Base-by-base conservation (phyloP, 495 filamentous ascomycete genomes). In the Thozetella sp. region DNA sequence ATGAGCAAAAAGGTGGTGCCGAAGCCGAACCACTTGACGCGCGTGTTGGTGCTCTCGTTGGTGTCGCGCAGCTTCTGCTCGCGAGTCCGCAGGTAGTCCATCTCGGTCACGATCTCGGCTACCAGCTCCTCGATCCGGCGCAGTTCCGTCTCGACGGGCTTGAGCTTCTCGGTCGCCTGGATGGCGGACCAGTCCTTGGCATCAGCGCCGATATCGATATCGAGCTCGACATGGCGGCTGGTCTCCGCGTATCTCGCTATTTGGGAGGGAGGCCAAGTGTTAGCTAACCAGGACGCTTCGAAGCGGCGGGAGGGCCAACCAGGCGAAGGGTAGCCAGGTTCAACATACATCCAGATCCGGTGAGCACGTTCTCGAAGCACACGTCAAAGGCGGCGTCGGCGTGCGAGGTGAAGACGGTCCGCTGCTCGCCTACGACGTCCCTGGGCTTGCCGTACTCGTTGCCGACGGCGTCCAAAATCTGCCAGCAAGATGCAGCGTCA, bases 31-130 rank as follows among this genome's bases (percentile, higher is more conserved):
- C 92, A 98, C 79, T 98, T 99, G 56, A 99, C 95, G 57, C 95
- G 86, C 76, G 93, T 94, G 79, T 99, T 99, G 56, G 95, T 99
- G 81, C 94, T 97, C 86, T 99, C 95, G 76, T 99, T 99, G 65
- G 95, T 99, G 80, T 99, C 95, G 67, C 95, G 84, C 56, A 99
- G 87, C 76, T 91, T 95, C 85, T 97, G 93, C 82, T 99, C 95
- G 65, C 95, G 84, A 9, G 77, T 71, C 56, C 96, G 84, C 46
- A 99, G 87, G 80, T 98, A 99, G 59, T 96, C 92, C 89, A 94
- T 95, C 82, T 96, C 92, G 53, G 75, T 76, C 27, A 93, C 91
- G 63, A 96, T 86, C 68, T 96, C 91, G 25, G 76, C 76, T 37
- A 93, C 89, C 72, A 94, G 82, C 79, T 96, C 92, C 73, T 94